Percentiles rank a stretch among this genome's conserved stretches.
These are phyloP conservation scores for Candida tropicalis DNA, from an alignment of 1,139 yeast species.

Conservation along the genomic window DNA sequence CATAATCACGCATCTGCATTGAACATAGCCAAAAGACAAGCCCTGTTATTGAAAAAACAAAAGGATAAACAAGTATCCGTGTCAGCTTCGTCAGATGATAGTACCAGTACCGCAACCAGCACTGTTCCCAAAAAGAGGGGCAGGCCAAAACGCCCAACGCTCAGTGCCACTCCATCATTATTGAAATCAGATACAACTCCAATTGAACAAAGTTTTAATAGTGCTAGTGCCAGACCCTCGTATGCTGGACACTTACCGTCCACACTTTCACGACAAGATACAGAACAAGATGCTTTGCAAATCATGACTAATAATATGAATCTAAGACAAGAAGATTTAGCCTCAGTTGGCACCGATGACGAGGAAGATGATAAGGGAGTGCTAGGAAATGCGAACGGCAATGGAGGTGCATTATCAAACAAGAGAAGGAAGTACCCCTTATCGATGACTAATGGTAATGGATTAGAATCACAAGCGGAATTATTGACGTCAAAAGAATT, in stretches of 20 bases:
- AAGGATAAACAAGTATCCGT: conserved; percentile 10
- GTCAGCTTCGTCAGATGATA: conserved; percentile 12
- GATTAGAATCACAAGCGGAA: conserved; percentile 26
- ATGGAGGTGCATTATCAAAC: conserved; percentile 17
- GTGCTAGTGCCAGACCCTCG: conserved; percentile 22
- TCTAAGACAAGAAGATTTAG: conserved; percentile 43
- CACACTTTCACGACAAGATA: conserved; percentile 42
- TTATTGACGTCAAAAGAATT: conserved; percentile 44
- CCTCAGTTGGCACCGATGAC: conserved; percentile 36
- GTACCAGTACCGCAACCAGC: conserved; percentile 19
- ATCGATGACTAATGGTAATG: conserved; percentile 7
- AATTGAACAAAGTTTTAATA: conserved; percentile 18
- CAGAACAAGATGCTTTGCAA: conserved; percentile 45
- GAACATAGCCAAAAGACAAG: conserved; percentile 49
- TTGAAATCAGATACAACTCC: conserved; percentile 39
- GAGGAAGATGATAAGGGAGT: conserved; percentile 27
- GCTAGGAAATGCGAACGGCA: conserved; percentile 16
- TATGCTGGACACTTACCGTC: conserved; percentile 21
- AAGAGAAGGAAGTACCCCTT: conserved; percentile 5
- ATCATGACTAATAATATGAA: conserved; percentile 38
- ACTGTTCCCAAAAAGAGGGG: conserved; percentile 46
- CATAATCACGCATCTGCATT: conserved; percentile 72
- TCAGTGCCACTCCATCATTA: conserved; percentile 30
- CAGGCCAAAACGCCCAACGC: conserved; percentile 43
- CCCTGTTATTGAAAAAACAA: conserved; percentile 16